These are phyloP conservation scores for Selaginella moellendorffii DNA, from an alignment of 75 land plant genomes.

Conservation along the genomic window DNA sequence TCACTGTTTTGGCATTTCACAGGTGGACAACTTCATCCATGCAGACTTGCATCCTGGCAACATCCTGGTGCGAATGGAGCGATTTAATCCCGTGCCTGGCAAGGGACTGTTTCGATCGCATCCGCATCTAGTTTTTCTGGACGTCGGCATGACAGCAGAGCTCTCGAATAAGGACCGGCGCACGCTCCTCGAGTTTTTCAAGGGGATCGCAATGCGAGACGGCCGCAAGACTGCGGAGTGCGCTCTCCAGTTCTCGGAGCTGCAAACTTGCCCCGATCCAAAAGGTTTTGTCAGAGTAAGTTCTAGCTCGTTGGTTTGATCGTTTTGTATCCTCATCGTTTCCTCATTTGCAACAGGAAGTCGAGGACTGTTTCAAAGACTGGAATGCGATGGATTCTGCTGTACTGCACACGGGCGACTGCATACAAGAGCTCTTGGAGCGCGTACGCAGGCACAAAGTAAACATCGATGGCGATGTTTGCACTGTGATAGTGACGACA, in stretches of 20 bases:
- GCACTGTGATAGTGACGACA: conserved; percentile 77
- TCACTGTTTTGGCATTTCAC: too few species aligned
- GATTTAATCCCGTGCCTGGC: conserved; percentile 17
- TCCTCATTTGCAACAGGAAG: conserved; percentile 30
- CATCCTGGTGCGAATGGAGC: conserved; percentile 56
- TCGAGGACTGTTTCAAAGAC: conserved; percentile 36
- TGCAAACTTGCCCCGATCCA: conserved; percentile 73
- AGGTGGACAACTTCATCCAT: conserved; percentile 79
- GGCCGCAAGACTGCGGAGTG: conserved; percentile 75
- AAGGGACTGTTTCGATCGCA: conserved; percentile 33
- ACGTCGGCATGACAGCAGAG: conserved; percentile 96
- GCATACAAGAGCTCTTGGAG: conserved; percentile 69
- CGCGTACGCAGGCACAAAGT: conserved; percentile 63
- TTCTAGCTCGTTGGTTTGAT: background rate
- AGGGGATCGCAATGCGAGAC: conserved; percentile 68
- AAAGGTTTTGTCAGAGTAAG: conserved; percentile 37
- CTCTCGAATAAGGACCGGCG: conserved; percentile 45
- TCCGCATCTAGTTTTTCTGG: conserved; percentile 77
- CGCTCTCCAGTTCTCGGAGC: conserved; percentile 54
- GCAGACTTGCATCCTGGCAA: conserved; percentile 97
- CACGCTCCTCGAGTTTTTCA: conserved; percentile 63
- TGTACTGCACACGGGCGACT: conserved; percentile 47
- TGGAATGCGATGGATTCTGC: conserved; percentile 61
- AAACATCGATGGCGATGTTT: conserved; percentile 76
- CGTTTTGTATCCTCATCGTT: background rate